Conservation (phyloP, 345 rosid species). For the Reutealis trisperma region DNA sequence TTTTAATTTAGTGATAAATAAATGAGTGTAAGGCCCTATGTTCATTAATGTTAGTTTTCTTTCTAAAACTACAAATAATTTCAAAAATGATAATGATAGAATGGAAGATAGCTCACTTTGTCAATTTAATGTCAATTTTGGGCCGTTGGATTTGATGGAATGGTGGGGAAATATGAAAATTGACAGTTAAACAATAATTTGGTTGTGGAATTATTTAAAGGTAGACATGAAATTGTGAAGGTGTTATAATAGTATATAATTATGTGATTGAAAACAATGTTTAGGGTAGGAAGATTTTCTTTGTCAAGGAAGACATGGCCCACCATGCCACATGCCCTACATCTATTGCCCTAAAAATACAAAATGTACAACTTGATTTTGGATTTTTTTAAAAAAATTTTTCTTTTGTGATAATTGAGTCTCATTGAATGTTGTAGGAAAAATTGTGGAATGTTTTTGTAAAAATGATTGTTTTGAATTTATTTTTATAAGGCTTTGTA, state of each 20-base stretch:
- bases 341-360: not conserved
- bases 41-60: too few relatives aligned
- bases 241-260: not conserved
- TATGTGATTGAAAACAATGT: not conserved
- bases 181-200: not conserved
- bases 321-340: not conserved
- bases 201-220: too few relatives aligned
- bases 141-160: slow-evolving; percentile 15
- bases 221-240: not conserved
- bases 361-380: not conserved
- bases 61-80: too few relatives aligned
- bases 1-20: too few relatives aligned
- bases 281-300: not conserved
- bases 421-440: not conserved
- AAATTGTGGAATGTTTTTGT: not conserved
- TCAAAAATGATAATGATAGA: too few relatives aligned
- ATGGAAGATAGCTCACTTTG: too few relatives aligned
- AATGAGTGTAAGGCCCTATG: too few relatives aligned
- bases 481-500: not conserved
- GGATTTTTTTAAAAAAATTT: too few relatives aligned
- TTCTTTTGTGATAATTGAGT: not conserved
- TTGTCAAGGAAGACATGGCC: not conserved
- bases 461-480: not conserved
- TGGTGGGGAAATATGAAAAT: slow-evolving; percentile 2
- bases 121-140: not conserved